These are phyloP conservation scores for Diaporthe australafricana DNA, from an alignment of 2,329 filamentous ascomycete genomes.

Conservation along the genomic window DNA sequence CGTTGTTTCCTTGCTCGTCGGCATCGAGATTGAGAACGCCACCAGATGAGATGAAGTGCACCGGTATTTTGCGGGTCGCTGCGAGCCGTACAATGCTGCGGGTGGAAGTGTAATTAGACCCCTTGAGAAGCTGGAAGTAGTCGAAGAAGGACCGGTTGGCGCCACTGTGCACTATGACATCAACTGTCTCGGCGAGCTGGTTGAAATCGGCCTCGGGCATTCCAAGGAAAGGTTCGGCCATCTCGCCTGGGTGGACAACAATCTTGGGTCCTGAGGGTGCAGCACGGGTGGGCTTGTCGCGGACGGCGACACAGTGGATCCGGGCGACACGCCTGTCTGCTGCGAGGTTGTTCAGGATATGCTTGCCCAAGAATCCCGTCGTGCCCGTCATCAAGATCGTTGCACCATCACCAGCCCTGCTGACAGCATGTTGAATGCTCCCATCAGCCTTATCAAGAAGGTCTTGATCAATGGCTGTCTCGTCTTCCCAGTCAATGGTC, in stretches of 20 bases:
- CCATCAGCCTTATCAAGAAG: constrained; percentile 37
- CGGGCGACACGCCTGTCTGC: constrained; percentile 44
- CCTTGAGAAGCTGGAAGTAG: constrained; percentile 49
- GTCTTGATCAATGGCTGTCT: constrained; percentile 23
- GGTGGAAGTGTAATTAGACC: constrained; percentile 51
- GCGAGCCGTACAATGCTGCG: constrained; percentile 48
- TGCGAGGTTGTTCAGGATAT: constrained; percentile 52
- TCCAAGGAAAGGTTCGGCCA: constrained; percentile 39
- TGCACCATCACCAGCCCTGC: background rate
- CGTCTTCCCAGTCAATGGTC: constrained; percentile 5
- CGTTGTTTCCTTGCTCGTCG: background rate
- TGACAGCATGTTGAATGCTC: constrained; percentile 27
- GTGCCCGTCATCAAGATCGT: constrained; percentile 51
- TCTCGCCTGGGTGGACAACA: constrained; percentile 42
- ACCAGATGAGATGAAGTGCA: constrained; percentile 48
- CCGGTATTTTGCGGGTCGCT: constrained; percentile 38
- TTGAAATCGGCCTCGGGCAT: constrained; percentile 35
- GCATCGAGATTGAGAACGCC: constrained; percentile 35
- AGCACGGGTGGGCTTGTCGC: constrained; percentile 33
- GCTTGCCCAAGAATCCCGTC: constrained; percentile 53
- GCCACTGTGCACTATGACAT: constrained; percentile 65
- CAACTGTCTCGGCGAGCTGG: constrained; percentile 35
- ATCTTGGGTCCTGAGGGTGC: constrained; percentile 33
- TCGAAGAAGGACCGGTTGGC: constrained; percentile 54
- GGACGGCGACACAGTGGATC: constrained; percentile 58